A percentile compares a stretch with the other conserved stretches of the same genome.
These are phyloP conservation scores for Paramyrothecium sp. DNA, from an alignment of 2,329 filamentous ascomycete genomes.

Conservation along the genomic window DNA sequence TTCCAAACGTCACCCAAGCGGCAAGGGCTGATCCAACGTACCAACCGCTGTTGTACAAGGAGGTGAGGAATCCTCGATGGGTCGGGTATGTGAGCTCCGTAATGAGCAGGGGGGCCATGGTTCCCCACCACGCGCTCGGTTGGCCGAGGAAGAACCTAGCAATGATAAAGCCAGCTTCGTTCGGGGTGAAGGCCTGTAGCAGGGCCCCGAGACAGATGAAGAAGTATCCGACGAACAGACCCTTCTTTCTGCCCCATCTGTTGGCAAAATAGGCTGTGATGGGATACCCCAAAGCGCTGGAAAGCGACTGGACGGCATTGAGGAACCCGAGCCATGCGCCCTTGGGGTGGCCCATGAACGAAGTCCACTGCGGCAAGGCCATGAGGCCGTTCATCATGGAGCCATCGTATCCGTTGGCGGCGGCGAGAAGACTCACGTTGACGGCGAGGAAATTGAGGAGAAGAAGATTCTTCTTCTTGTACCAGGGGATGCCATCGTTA, in stretches of 20 bases:
- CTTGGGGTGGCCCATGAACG: neutral
- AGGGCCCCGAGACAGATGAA: constrained; percentile 22
- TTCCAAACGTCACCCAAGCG: constrained; percentile 7
- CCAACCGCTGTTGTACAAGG: neutral
- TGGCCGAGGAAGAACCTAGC: neutral
- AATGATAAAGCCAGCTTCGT: neutral
- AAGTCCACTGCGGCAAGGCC: neutral
- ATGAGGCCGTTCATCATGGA: neutral
- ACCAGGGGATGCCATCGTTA: constrained; percentile 11
- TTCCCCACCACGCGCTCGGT: neutral
- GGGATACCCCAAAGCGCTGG: neutral
- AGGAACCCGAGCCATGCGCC: neutral
- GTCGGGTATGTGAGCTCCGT: neutral
- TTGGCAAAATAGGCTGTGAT: constrained; percentile 3
- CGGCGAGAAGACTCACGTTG: neutral
- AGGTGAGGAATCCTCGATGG: neutral
- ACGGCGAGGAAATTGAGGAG: constrained; percentile 12
- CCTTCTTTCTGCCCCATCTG: constrained; percentile 19
- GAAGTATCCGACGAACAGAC: constrained; percentile 20
- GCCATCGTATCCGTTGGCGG: neutral
- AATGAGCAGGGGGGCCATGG: neutral
- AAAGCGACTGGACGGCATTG: neutral
- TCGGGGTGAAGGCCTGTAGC: constrained; percentile 11
- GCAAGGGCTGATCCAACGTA: constrained; percentile 4
- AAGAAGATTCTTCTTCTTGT: constrained; percentile 10